A percentile compares a stretch with the other conserved stretches of the same genome.
These are phyloP conservation scores for Zygotorulaspora sp. DNA, from an alignment of 805 yeast species.

Conservation along the genomic window DNA sequence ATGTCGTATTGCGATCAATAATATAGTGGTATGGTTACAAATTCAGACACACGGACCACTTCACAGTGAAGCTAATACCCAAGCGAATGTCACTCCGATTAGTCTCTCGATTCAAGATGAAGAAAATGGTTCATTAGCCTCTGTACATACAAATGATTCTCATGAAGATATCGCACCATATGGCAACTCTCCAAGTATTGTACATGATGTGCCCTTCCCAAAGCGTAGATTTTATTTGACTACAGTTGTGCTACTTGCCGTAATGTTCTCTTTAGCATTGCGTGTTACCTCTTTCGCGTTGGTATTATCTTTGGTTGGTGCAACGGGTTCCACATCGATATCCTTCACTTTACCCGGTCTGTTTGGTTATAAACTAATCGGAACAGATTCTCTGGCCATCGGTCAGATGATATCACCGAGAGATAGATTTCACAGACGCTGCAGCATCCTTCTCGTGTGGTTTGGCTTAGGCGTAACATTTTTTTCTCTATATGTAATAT, in stretches of 20 bases:
- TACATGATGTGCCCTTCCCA: constrained; percentile 22
- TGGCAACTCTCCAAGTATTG: constrained; percentile 8
- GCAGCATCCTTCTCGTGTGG: constrained; percentile 51
- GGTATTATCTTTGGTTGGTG: constrained; percentile 83
- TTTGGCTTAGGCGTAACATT: constrained; percentile 74
- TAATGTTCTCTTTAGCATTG: constrained; percentile 61
- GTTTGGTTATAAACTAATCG: constrained; percentile 71
- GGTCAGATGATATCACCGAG: constrained; percentile 30
- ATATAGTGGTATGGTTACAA: constrained; percentile 50
- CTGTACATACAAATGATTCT: constrained; percentile 5
- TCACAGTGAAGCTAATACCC: not conserved
- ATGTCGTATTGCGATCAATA: constrained; percentile 67
- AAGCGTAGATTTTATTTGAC: constrained; percentile 29
- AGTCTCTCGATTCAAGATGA: constrained; percentile 15
- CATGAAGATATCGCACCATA: constrained; percentile 10
- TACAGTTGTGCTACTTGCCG: constrained; percentile 43
- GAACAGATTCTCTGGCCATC: constrained; percentile 29
- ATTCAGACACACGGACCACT: constrained; percentile 11
- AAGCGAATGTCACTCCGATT: constrained; percentile 10
- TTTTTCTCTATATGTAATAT: constrained; percentile 49
- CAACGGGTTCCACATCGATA: constrained; percentile 89
- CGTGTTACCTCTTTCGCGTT: constrained; percentile 69
- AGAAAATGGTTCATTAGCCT: constrained; percentile 9
- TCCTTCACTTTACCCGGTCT: constrained; percentile 88
- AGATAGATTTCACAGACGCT: constrained; percentile 35